Base-by-base conservation (phyloP, 2,329 filamentous ascomycete species). In the Xylariaceae sp. region DNA sequence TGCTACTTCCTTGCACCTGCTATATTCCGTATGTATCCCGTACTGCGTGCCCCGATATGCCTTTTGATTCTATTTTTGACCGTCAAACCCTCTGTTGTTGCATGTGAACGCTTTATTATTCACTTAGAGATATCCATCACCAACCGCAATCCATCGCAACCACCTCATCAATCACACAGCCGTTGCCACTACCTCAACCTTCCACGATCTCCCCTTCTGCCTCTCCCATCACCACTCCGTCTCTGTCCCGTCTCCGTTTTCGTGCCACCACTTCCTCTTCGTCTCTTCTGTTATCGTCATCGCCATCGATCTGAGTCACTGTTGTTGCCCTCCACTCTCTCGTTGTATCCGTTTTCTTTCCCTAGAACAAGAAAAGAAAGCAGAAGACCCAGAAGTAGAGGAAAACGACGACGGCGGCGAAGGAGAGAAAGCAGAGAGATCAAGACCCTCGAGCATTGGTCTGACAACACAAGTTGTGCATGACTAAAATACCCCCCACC, bases 401-500 rank as follows among this genome's bases (percentile, higher is more conserved):
- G 37, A 39, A 35, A 11, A 35, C 10, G n/a, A 48, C 51, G 17
- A 17, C 17, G 2, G 11, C 17, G 13, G 8, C 13, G 42, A 13
- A 49, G 2, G 49, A 37, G 8, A 42, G 37, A 9, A 42, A 30
- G 23, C 23, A 30, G 23, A 30, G 23, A 30, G 23, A 30, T 30
- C 23, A 30, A 50, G 48, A 30, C 48, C 17, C 30, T 55, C 17
- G n/a, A 17, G 34, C 51, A 8, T 48, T 17, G 47, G 35, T 50
- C 42, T 55, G 62, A 61, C 64, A 66, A 30, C 48, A 45, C 45
- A 30, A 49, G 45, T 55, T 48, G 58, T 58, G 47, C 58, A 57
- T 58, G 39, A 57, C 52, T 47, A 56, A 51, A 49, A 50, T 23
- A 52, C 15, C 18, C 51, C 47, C 45, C 55, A 45, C 55, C 49